Conservation (phyloP, 116 monocot species). For the Cymodocea nodosa region DNA sequence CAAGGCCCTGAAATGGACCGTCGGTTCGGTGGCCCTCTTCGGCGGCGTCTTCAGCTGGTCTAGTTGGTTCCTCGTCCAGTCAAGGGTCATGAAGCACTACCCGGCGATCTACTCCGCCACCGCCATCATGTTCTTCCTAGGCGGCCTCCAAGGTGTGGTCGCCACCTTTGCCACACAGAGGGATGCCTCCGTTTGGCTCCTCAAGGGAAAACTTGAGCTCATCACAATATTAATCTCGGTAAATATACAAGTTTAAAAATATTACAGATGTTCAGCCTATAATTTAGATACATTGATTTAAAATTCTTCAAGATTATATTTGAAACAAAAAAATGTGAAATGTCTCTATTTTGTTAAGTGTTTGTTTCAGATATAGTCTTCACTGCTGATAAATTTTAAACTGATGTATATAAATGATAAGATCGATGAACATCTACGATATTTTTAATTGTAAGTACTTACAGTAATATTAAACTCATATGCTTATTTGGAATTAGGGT, state of each 20-base stretch:
- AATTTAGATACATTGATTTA: no score
- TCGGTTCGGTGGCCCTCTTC: slow-evolving; percentile 41
- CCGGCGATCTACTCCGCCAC: slow-evolving; percentile 52
- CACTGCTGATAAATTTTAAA: no score
- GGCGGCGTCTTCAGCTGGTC: slow-evolving; percentile 39
- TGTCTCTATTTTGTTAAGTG: not conserved
- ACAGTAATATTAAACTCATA: no score
- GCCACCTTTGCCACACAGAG: slow-evolving; percentile 18
- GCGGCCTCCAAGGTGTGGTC: slow-evolving; percentile 46
- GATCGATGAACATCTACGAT: no score
- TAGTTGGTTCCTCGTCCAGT: slow-evolving; percentile 64
- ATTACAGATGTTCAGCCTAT: no score
- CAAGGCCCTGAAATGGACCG: slow-evolving; percentile 24
- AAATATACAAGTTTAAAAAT: slow-evolving; percentile 1
- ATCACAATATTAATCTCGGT: slow-evolving; percentile 39
- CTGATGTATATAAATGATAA: no score
- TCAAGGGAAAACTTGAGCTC: slow-evolving; percentile 32
- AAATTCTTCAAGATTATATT: no score
- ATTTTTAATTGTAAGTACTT: no score
- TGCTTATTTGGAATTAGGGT: slow-evolving; percentile 21
- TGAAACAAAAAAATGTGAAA: not conserved
- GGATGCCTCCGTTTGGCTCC: slow-evolving; percentile 24
- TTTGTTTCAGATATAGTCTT: not conserved
- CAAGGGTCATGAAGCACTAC: slow-evolving; percentile 39
- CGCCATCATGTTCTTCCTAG: slow-evolving; percentile 46